Base-by-base conservation (phyloP, 208 protist genomes). In the Leishmania lainsoni region DNA sequence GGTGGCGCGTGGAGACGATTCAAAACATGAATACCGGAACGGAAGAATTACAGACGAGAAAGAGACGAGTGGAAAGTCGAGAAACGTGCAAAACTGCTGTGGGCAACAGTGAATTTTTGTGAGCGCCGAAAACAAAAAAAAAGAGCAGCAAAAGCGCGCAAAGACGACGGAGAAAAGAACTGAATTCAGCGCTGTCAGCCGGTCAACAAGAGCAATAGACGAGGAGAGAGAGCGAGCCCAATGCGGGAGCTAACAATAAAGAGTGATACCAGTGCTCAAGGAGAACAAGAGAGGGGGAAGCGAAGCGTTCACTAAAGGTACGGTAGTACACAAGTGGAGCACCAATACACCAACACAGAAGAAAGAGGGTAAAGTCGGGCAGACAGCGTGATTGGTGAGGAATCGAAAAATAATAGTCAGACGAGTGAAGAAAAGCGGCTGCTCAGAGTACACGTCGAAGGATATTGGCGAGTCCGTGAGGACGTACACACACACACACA, bases 371-470 rank as follows among this genome's bases (percentile, higher is more conserved):
- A 70, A 48, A 75, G 80, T 66, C 20, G 14, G 65, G 6, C 35
- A 71, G 22, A 45, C 32, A 45, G 35, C 10, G 32, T 56, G 16
- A 54, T 73, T 12, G 52, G 61, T 68, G 29, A 68, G 14, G 16
- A 83, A 14, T 39, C 16, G 42, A 73, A 77, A 70, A 77, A 66
- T 29, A 59, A 85, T 32, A 81, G 51, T 78, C 65, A 81, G 52
- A 42, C 26, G 39, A 42, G 63, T 45, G 29, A 35, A 5, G 16
- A 51, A 54, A 83, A 70, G 32, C 32, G 26, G 52, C 48, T 71
- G 32, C 39, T 48, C 66, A 71, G 66, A 29, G 66, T 42, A 71
- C 66, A 48, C 66, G 66, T 71, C 17, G 39, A 71, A 42, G 22
- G 8, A n/a, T 48, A 14, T 71, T n/a, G 35, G 35, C 9, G 66